Percentiles rank a stretch among this genome's conserved stretches.
Conservation (phyloP, 495 filamentous ascomycete genomes). For the Friedmanniomyces simplex region DNA sequence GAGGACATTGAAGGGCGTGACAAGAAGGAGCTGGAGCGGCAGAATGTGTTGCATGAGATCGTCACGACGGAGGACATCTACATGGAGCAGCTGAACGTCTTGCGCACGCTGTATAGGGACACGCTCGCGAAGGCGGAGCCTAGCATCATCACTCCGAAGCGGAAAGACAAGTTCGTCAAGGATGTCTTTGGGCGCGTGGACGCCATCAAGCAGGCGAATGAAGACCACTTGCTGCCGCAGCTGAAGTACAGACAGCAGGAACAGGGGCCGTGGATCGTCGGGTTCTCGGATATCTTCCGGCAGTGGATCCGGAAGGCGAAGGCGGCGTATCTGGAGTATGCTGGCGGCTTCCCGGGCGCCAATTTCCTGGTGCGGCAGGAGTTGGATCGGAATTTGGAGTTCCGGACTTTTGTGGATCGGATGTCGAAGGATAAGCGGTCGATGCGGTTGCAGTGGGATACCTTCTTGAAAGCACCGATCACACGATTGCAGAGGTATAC, state of each 20-base stretch:
- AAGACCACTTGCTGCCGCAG: conserved; percentile 87
- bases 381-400: conserved; percentile 70
- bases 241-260: conserved; percentile 96
- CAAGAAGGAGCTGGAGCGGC: conserved; percentile 84
- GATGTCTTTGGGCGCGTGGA: conserved; percentile 90
- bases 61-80: conserved; percentile 86
- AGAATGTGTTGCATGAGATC: conserved; percentile 93
- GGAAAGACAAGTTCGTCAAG: conserved; percentile 62
- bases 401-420: conserved; percentile 74
- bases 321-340: conserved; percentile 81
- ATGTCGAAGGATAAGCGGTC: conserved; percentile 70
- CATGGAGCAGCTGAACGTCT: conserved; percentile 76
- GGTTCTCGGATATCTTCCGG: conserved; percentile 94
- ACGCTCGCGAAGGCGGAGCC: conserved; percentile 62
- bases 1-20: conserved; percentile 55
- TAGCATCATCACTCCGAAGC: conserved; percentile 65
- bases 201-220: conserved; percentile 79
- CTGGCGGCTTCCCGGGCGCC: conserved; percentile 75
- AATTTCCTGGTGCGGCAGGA: conserved; percentile 77
- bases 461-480: conserved; percentile 86
- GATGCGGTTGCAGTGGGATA: conserved; percentile 83
- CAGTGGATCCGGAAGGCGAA: conserved; percentile 98
- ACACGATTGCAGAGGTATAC: conserved; percentile 86
- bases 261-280: conserved; percentile 86
- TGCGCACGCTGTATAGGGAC: conserved; percentile 80